phyloP scores from a whole-genome alignment of 257 asterid genomes.

The Scutellaria baicalensis region DNA sequence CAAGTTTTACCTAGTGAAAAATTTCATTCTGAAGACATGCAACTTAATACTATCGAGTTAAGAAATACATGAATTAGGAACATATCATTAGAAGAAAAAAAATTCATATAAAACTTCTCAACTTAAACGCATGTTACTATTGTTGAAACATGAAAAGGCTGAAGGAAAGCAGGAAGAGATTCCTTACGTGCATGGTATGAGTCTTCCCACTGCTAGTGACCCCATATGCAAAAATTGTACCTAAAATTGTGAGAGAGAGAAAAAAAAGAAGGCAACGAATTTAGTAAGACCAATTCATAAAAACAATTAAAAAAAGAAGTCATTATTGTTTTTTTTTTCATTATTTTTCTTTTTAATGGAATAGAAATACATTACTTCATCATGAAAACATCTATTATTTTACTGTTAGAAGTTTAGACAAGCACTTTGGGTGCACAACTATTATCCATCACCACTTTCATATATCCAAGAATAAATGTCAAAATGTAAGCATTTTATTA shows the following conservation, averaged over 20 bases:
- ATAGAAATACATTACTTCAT: background rate
- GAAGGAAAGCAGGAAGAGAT: conserved; percentile 7
- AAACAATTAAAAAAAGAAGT: background rate
- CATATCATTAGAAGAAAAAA: background rate
- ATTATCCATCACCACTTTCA: background rate
- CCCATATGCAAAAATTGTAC: conserved; percentile 96
- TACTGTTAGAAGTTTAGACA: background rate
- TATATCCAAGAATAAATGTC: background rate
- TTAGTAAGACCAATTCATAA: background rate
- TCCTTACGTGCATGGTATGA: conserved; percentile 98
- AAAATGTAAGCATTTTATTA: background rate
- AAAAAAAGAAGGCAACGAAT: conserved; percentile 14
- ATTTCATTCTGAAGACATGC: conserved; percentile 3
- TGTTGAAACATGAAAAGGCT: conserved; percentile 1
- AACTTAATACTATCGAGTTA: conserved; percentile 9
- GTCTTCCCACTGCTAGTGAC: conserved; percentile 99
- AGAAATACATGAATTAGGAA: conserved; percentile 8
- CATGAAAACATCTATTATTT: background rate
- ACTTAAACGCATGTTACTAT: conserved; percentile 1
- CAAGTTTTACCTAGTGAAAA: background rate
- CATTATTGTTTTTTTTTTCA: too few species aligned
- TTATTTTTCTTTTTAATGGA: too few species aligned
- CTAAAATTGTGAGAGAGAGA: conserved; percentile 28
- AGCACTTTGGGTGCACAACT: conserved; percentile 1
- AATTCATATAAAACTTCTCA: background rate